Conservation (phyloP, 345 rosid genomes). For the Rubroshorea leprosula region DNA sequence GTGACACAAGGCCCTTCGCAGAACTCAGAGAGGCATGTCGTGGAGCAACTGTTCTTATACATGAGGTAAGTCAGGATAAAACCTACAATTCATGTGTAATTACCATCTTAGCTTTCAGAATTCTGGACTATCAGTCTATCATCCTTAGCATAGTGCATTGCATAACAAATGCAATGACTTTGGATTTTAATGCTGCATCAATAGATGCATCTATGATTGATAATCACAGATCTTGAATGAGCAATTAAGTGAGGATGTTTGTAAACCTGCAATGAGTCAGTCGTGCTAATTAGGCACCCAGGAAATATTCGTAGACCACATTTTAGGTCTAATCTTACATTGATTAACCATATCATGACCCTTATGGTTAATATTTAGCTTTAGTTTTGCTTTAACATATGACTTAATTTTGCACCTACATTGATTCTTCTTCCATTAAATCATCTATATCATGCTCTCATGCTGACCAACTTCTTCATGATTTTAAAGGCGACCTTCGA, state of each 20-base stretch:
- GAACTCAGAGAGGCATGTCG: conserved; percentile 60
- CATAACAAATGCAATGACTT: no score
- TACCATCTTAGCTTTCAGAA: background rate
- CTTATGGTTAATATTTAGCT: no score
- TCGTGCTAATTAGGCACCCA: no score
- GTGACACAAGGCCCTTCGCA: conserved; percentile 93
- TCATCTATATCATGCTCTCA: no score
- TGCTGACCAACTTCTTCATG: conserved; percentile 3
- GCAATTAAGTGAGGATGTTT: no score
- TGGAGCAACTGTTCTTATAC: conserved; percentile 84
- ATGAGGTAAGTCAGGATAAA: conserved; percentile 51
- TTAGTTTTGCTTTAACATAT: no score
- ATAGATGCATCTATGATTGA: background rate
- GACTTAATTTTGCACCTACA: no score
- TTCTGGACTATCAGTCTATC: no score
- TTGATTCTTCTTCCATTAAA: no score
- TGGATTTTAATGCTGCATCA: background rate
- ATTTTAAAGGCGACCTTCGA: conserved; percentile 81
- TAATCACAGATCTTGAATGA: background rate
- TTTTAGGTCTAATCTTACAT: background rate
- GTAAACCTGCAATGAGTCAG: background rate
- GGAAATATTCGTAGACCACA: no score
- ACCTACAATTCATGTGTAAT: background rate
- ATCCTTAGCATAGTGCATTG: no score
- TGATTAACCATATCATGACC: no score